Conservation (phyloP, 1,284 basidiomycete genomes). For the Phellopilus nigrolimitatus region DNA sequence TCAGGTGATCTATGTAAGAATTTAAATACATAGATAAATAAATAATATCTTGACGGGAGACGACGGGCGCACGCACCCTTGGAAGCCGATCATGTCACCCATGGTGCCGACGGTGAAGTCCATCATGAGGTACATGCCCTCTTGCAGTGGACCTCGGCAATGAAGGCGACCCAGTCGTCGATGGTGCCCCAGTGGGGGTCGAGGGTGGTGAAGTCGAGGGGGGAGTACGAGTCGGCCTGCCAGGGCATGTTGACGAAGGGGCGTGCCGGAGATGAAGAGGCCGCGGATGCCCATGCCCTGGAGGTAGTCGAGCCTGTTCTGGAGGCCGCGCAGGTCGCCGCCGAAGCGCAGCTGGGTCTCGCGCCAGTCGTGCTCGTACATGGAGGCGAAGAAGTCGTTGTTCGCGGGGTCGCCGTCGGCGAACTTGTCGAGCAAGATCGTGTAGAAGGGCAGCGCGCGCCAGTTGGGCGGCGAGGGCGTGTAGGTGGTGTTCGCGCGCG, state of each 20-base stretch:
- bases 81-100: slow-evolving; percentile 80
- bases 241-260: slow-evolving; percentile 92
- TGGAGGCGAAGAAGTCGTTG: slow-evolving; percentile 80
- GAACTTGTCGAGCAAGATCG: slow-evolving; percentile 86
- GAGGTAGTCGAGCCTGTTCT: slow-evolving; percentile 77
- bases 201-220: slow-evolving; percentile 81
- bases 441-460: slow-evolving; percentile 81
- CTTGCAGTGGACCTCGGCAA: slow-evolving; percentile 73
- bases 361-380: slow-evolving; percentile 79
- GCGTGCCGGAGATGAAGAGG: slow-evolving; percentile 88
- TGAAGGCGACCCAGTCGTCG: slow-evolving; percentile 68
- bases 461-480: slow-evolving; percentile 81
- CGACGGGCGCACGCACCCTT: slow-evolving; percentile 69
- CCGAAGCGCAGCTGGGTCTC: slow-evolving; percentile 86
- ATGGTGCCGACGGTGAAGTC: slow-evolving; percentile 93
- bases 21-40: too few species aligned
- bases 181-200: slow-evolving; percentile 89
- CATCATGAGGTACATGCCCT: slow-evolving; percentile 86
- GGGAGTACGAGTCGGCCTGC: slow-evolving; percentile 93
- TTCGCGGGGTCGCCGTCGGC: slow-evolving; percentile 87
- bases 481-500: slow-evolving; percentile 61
- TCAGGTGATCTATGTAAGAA: slow-evolving; percentile 57
- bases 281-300: slow-evolving; percentile 80
- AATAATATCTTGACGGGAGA: too few species aligned
- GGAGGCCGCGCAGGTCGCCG: slow-evolving; percentile 78